Conservation (phyloP, 495 filamentous ascomycete species). For the Chaetomium fimeti region DNA sequence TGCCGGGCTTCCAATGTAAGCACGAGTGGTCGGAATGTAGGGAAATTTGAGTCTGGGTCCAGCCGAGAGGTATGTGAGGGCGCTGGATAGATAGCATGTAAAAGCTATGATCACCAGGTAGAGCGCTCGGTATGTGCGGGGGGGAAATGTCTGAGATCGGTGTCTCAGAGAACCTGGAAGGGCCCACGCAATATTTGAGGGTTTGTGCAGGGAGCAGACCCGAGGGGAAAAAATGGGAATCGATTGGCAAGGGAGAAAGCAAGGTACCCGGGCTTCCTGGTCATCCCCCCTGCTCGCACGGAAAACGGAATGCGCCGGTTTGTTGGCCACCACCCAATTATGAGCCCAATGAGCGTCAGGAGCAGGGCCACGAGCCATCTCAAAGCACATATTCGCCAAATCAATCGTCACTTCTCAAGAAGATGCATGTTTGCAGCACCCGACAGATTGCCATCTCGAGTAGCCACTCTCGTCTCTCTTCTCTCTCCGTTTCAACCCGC, state of each 20-base stretch:
- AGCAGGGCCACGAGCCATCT: not conserved
- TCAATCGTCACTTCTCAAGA: not conserved
- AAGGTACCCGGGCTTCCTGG: constrained; percentile 22
- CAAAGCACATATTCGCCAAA: not conserved
- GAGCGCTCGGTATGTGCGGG: not conserved
- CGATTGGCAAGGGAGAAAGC: constrained; percentile 14
- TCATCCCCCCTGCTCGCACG: not conserved
- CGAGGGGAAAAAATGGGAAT: constrained; percentile 6
- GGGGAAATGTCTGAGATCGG: constrained; percentile 13
- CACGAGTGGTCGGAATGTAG: constrained; percentile 5
- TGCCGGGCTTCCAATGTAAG: too few species aligned
- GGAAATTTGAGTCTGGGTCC: not conserved
- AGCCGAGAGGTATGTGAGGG: not conserved
- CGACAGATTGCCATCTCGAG: not conserved
- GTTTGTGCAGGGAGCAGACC: constrained; percentile 8
- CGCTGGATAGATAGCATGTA: not conserved
- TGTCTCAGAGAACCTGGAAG: constrained; percentile 7
- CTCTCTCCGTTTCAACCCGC: not conserved
- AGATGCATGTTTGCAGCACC: not conserved
- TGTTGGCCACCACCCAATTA: not conserved
- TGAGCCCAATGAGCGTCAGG: not conserved
- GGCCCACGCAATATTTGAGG: too few species aligned
- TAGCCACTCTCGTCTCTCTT: too few species aligned
- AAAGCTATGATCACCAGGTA: not conserved
- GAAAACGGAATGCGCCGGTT: not conserved